Conservation (phyloP, 176 grass and related monocot genomes). For the Cocos nucifera region DNA sequence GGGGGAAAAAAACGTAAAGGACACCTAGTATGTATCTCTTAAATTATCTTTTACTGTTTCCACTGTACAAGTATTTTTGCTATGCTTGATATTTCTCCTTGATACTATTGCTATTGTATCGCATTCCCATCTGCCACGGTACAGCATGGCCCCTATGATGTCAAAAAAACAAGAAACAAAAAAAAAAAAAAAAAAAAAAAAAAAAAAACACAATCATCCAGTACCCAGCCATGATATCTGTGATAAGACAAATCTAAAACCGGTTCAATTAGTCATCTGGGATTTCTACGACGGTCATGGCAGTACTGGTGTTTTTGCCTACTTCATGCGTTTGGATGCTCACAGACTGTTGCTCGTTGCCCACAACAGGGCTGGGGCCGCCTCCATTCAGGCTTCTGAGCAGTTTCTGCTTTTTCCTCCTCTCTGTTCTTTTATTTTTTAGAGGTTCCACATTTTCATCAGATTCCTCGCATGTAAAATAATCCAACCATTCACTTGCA, state of each 20-base stretch:
- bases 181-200: no score
- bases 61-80: no score
- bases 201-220: no score
- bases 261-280: slow-evolving; percentile 30
- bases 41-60: no score
- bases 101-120: no score
- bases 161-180: no score
- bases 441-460: slow-evolving; percentile 48
- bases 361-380: not conserved
- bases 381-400: slow-evolving; percentile 15
- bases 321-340: not conserved
- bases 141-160: no score
- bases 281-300: slow-evolving; percentile 29
- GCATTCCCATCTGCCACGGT: no score
- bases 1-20: no score
- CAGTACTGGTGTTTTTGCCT: slow-evolving; percentile 12
- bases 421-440: slow-evolving; percentile 56
- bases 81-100: no score
- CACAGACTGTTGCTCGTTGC: not conserved
- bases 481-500: slow-evolving; percentile 35
- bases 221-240: no score
- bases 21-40: no score
- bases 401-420: slow-evolving; percentile 33
- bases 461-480: slow-evolving; percentile 27
- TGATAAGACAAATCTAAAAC: not conserved